phyloP scores from a whole-genome alignment of 495 filamentous ascomycete species.

The Aspergillus indologenus region DNA sequence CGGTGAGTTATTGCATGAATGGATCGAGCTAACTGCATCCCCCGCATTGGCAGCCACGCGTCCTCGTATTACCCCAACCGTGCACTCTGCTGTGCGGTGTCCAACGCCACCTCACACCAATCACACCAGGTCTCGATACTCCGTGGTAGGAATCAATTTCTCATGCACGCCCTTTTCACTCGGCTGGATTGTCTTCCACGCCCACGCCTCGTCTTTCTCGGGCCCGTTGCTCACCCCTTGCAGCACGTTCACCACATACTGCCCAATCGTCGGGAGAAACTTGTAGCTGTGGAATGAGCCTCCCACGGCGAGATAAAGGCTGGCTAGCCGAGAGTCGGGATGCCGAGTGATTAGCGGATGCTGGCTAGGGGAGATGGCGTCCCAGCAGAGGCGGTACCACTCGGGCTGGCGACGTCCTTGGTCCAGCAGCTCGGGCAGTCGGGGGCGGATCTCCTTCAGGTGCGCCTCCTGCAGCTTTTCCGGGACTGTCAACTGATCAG shows the following conservation, averaged over 20 bases:
- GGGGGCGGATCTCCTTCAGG: constrained; percentile 13
- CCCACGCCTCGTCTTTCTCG: constrained; percentile 31
- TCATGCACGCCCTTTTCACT: constrained; percentile 12
- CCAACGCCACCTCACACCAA: constrained; percentile 7
- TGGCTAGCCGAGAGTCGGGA: constrained; percentile 26
- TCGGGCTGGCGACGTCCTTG: constrained; percentile 18
- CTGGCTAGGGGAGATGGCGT: constrained; percentile 37
- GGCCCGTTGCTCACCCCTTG: constrained; percentile 25
- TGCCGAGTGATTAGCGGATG: constrained; percentile 54
- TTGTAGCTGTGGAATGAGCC: constrained; percentile 54
- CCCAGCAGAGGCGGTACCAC: constrained; percentile 32
- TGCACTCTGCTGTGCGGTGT: neutral
- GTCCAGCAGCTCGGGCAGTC: constrained; percentile 23
- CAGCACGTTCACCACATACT: constrained; percentile 54
- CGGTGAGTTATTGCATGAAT: no score
- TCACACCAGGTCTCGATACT: constrained; percentile 12
- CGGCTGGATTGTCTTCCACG: constrained; percentile 24
- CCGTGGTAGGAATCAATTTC: constrained; percentile 12
- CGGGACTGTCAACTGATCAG: constrained; percentile 18
- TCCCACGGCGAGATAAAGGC: constrained; percentile 46
- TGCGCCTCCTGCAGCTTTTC: constrained; percentile 13
- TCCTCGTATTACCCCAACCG: neutral
- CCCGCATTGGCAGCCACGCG: neutral
- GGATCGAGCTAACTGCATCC: neutral
- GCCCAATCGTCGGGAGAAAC: constrained; percentile 56